A percentile compares a stretch with the other conserved stretches of the same genome.
Evolutionary conservation across 192 early-diverging fungal genomes (phyloP).

Genomic region (Cetraspora pellucida): DNA sequence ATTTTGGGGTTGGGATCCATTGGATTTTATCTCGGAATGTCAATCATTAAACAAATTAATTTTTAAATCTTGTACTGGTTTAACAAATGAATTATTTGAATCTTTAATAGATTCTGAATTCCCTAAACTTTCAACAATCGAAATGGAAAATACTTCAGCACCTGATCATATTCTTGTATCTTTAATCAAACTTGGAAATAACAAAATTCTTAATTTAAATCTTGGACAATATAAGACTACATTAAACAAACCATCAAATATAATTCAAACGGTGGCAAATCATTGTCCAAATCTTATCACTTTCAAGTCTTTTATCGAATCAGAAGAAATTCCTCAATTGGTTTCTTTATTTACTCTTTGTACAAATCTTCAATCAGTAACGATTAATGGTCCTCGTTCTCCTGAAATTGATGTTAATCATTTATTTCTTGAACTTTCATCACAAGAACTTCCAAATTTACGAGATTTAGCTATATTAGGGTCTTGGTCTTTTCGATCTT

Average conservation of each 20-base stretch:
- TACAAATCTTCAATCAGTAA: conserved; percentile 6
- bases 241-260: background rate
- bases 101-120: background rate
- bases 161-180: background rate
- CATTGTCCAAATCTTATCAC: conserved; percentile 13
- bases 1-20: conserved; percentile 19
- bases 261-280: conserved; percentile 4
- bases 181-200: background rate
- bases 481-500: background rate
- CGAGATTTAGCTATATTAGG: background rate
- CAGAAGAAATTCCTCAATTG: background rate
- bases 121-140: background rate
- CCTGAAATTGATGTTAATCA: background rate
- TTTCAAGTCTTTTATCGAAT: background rate
- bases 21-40: background rate
- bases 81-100: conserved; percentile 16
- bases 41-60: background rate
- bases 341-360: background rate
- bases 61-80: background rate
- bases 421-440: background rate
- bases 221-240: conserved; percentile 5
- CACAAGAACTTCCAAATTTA: background rate
- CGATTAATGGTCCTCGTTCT: background rate
- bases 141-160: background rate
- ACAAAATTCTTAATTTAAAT: background rate